Percentiles rank a stretch among this genome's conserved stretches.
These are phyloP conservation scores for Murraya paniculata DNA, from an alignment of 345 rosid genomes.

Conservation along the genomic window DNA sequence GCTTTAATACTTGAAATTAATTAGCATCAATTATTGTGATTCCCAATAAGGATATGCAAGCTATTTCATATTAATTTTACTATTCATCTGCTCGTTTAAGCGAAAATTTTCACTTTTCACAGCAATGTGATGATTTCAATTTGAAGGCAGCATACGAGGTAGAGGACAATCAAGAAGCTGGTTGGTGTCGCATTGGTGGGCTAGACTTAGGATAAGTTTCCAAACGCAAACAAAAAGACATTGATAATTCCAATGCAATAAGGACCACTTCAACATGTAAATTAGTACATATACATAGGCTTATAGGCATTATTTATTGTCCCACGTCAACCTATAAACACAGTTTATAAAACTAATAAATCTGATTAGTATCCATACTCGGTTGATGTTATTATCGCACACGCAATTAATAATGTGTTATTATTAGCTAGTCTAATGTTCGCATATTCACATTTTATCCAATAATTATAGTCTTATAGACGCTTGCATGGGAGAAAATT, in stretches of 20 bases:
- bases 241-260: not conserved
- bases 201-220: not conserved
- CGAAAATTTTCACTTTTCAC: not conserved
- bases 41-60: not conserved
- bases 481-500: not conserved
- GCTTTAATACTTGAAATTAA: too few relatives aligned
- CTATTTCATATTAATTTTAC: not conserved
- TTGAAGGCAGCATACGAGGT: not conserved
- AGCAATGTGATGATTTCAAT: not conserved
- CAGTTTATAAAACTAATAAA: too few relatives aligned
- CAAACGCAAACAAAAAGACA: not conserved
- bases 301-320: not conserved
- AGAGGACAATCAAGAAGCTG: not conserved
- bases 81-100: not conserved
- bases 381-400: not conserved
- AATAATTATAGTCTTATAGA: too few relatives aligned
- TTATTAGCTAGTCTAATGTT: too few relatives aligned
- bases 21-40: too few relatives aligned
- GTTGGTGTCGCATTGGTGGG: not conserved
- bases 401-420: not conserved
- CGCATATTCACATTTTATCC: too few relatives aligned
- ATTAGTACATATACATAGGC: too few relatives aligned
- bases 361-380: not conserved
- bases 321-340: not conserved
- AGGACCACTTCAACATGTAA: not conserved